Evolutionary conservation across 805 yeast genomes (phyloP).

Genomic region (Saccharomycopsis selenospora): DNA sequence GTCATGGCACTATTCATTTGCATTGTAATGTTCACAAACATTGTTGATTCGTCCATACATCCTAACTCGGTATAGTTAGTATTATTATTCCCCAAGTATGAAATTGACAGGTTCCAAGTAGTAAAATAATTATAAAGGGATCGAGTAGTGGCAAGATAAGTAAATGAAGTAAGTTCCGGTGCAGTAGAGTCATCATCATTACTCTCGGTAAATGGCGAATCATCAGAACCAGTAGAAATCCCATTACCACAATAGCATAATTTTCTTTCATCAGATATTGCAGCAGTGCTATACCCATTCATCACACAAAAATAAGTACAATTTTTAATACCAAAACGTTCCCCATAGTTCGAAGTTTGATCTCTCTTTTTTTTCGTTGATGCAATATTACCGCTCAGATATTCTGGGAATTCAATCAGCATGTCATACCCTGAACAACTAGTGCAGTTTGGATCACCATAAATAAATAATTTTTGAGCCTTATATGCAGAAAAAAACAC

Average conservation of each 20-base stretch:
- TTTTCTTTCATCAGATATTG: background rate
- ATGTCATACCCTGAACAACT: background rate
- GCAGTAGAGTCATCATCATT: too few relatives aligned
- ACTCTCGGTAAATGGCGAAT: too few relatives aligned
- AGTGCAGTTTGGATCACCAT: background rate
- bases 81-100: background rate
- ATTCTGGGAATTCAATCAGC: background rate
- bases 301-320: background rate
- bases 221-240: too few relatives aligned
- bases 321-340: background rate
- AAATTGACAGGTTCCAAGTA: background rate
- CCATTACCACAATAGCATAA: background rate
- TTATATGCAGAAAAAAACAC: too few relatives aligned
- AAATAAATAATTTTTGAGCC: too few relatives aligned
- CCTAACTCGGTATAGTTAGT: background rate
- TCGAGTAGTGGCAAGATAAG: too few relatives aligned
- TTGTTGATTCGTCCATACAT: background rate
- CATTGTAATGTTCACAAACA: background rate
- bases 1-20: background rate
- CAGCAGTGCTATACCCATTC: background rate
- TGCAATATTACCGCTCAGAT: too few relatives aligned
- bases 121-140: background rate
- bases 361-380: too few relatives aligned
- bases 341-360: too few relatives aligned
- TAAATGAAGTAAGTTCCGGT: too few relatives aligned